Evolutionary conservation across 495 filamentous ascomycete species (phyloP).

Genomic region (Talaromyces trachyspermus): DNA sequence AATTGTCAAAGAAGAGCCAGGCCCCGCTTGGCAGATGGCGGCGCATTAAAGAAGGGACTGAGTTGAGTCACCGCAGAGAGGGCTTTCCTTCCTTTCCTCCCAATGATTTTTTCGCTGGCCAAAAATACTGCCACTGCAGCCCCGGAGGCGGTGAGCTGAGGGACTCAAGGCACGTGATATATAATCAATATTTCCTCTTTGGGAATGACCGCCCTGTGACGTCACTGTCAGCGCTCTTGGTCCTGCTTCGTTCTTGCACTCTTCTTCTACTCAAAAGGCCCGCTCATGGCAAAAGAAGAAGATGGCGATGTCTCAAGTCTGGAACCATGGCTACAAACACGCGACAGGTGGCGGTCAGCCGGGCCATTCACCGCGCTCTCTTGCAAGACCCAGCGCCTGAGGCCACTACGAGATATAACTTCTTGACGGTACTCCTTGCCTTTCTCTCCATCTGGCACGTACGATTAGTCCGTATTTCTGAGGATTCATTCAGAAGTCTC

Average conservation of each 20-base stretch:
- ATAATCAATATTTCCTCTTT: background rate
- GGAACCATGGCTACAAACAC: constrained; percentile 6
- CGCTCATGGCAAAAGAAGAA: no score
- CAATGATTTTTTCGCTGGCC: constrained; percentile 16
- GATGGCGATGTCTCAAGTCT: background rate
- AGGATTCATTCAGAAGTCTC: constrained; percentile 20
- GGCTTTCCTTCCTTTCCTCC: background rate
- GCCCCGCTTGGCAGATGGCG: constrained; percentile 37
- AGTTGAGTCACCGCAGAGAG: constrained; percentile 1
- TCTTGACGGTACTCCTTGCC: constrained; percentile 19
- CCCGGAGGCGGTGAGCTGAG: constrained; percentile 25
- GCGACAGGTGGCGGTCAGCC: constrained; percentile 24
- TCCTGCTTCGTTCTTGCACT: background rate
- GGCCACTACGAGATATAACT: background rate
- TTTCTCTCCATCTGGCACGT: constrained; percentile 32
- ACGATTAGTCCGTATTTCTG: constrained; percentile 25
- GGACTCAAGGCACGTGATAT: background rate
- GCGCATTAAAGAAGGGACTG: constrained; percentile 29
- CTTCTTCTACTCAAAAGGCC: background rate
- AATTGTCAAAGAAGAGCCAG: constrained; percentile 30
- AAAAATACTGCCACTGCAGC: constrained; percentile 15
- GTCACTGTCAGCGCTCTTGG: background rate
- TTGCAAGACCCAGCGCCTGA: constrained; percentile 19
- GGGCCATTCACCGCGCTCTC: constrained; percentile 28
- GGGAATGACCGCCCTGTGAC: constrained; percentile 6